phyloP scores from a whole-genome alignment of 345 rosid genomes.

The Populus pruinosa region DNA sequence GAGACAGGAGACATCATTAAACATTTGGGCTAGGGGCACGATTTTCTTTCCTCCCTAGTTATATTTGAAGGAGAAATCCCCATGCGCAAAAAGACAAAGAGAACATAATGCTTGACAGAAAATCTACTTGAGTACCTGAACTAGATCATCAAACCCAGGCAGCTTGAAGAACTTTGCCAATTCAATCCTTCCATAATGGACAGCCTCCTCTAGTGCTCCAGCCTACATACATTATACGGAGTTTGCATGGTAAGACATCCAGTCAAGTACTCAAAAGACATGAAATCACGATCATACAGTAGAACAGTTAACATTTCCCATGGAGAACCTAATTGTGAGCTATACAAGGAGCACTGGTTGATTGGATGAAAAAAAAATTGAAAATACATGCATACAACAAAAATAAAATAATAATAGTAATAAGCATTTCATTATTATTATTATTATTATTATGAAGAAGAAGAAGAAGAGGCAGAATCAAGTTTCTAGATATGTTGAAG shows the following conservation, averaged over 20 bases:
- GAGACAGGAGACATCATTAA: not conserved
- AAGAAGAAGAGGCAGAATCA: no score
- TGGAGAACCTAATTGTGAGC: not conserved
- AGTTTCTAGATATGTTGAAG: not conserved
- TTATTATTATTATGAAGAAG: no score
- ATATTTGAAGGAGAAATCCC: not conserved
- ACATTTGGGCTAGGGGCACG: not conserved
- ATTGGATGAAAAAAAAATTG: not conserved
- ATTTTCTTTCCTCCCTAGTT: not conserved
- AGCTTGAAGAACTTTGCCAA: slow-evolving; percentile 61
- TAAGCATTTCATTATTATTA: not conserved
- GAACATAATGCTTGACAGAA: not conserved
- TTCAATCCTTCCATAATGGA: slow-evolving; percentile 69
- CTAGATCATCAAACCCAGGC: slow-evolving; percentile 50
- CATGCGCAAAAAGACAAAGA: not conserved
- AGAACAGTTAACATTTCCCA: not conserved
- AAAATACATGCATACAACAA: not conserved
- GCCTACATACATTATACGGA: slow-evolving; percentile 35
- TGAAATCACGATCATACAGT: not conserved
- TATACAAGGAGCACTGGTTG: not conserved
- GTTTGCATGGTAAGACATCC: not conserved
- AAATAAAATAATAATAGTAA: not conserved
- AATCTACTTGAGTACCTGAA: slow-evolving; percentile 48
- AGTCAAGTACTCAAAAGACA: not conserved
- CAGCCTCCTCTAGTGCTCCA: slow-evolving; percentile 77